Conservation (phyloP, 2,329 filamentous ascomycete species). For the Dryadomyces sulphureus region DNA sequence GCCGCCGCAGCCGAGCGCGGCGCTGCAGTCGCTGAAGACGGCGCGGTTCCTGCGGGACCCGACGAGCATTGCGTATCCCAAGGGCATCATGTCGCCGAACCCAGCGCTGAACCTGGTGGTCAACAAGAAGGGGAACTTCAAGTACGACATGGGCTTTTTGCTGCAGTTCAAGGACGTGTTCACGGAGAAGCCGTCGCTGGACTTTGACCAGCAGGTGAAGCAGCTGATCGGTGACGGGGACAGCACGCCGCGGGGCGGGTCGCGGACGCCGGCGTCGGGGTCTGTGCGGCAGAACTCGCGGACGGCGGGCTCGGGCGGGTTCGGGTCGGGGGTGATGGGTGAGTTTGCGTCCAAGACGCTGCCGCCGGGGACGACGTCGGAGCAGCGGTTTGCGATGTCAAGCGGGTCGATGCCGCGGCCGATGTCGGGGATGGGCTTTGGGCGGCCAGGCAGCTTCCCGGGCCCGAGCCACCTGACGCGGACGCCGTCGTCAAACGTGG, state of each 20-base stretch:
- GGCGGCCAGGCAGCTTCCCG: slow-evolving; percentile 48
- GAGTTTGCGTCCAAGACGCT: slow-evolving; percentile 52
- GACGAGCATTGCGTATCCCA: slow-evolving; percentile 61
- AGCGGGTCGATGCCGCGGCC: slow-evolving; percentile 34
- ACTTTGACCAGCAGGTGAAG: slow-evolving; percentile 87
- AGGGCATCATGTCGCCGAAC: slow-evolving; percentile 76
- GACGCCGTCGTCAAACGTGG: slow-evolving; percentile 39
- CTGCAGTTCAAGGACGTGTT: slow-evolving; percentile 94
- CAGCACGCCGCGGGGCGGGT: slow-evolving; percentile 40
- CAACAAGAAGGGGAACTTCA: slow-evolving; percentile 68
- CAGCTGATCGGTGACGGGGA: slow-evolving; percentile 68
- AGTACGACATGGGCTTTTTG: slow-evolving; percentile 91
- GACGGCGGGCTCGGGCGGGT: slow-evolving; percentile 40
- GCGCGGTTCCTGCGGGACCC: slow-evolving; percentile 76
- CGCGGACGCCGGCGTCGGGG: slow-evolving; percentile 39
- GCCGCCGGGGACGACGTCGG: slow-evolving; percentile 63
- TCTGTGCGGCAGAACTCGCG: slow-evolving; percentile 32
- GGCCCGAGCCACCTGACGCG: slow-evolving; percentile 49
- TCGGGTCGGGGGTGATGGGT: slow-evolving; percentile 42
- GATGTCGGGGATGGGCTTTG: slow-evolving; percentile 23
- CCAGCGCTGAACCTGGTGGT: slow-evolving; percentile 75
- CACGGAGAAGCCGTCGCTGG: slow-evolving; percentile 86
- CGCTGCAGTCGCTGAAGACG: slow-evolving; percentile 83
- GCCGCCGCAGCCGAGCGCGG: slow-evolving; percentile 82
- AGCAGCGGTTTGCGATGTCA: slow-evolving; percentile 57